Base-by-base conservation (phyloP, 1,284 basidiomycete species). In the Irpex sp. region DNA sequence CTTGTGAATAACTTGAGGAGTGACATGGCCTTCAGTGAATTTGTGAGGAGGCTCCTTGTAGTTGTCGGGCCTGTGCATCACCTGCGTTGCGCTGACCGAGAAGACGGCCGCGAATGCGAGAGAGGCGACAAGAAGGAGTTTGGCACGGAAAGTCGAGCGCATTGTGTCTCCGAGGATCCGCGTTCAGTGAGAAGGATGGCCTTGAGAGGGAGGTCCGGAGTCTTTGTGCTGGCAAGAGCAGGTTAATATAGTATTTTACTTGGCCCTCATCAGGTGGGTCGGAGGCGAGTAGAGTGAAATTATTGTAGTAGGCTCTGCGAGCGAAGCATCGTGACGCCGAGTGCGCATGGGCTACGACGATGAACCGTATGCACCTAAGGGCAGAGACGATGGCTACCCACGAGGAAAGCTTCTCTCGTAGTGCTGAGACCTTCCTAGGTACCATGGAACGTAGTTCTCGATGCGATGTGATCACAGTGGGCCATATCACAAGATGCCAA, bases 51-150 rank as follows among this genome's bases (percentile, higher is more conserved):
- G 63, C 13, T 76, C 70, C 71, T 79, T 82, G 73, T 81, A 87
- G 50, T 74, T 76, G 35, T 69, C 77, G 0, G 86, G 85, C 19
- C 84, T 78, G 61, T 76, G 82, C 84, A 87, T 85, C 49, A 83
- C 75, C 68, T 84, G 81, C 5, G 85, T 86, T 19, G 80, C 82
- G 64, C 78, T 67, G 35, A 74, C 69, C 21, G 66, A 64, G 21
- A 70, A 65, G 51, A 71, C n/a, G 26, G 74, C 67, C 17, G 68
- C 53, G n/a, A 72, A 59, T 4, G 62, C 68, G 9, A 59, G 64
- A 17, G 62, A 60, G n/a, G 68, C 67, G 31, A 70, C 51, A 58
- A 71, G 50, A 26, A 71, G 59, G 53, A 67, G 49, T 31, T 70
- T 68, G 35, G 64, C 63, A 26, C 67, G 51, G 51, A 65, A 49